A percentile compares a stretch with the other conserved stretches of the same genome.
Conservation (phyloP, 768 basidiomycete genomes). For the Panus rudis region DNA sequence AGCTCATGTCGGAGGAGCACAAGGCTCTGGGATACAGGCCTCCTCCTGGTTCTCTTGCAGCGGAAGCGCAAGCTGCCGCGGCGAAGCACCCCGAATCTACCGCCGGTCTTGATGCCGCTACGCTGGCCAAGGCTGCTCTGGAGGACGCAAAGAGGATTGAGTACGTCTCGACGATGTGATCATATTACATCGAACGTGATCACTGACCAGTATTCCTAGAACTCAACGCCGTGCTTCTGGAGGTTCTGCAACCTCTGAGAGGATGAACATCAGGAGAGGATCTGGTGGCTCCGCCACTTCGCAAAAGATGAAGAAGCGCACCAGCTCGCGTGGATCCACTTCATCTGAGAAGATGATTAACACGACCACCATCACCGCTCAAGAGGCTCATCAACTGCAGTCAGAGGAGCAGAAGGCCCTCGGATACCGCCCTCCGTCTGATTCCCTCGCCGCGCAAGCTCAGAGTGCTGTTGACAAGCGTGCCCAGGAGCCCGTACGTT, state of each 20-base stretch:
- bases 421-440: slow-evolving; percentile 17
- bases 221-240: slow-evolving; percentile 1
- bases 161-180: too few relatives aligned
- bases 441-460: slow-evolving; percentile 17
- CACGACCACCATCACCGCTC: slow-evolving; percentile 12
- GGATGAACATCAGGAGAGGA: background rate
- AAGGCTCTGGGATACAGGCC: slow-evolving; percentile 30
- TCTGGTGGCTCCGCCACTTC: slow-evolving; percentile 5
- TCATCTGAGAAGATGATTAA: slow-evolving; percentile 7
- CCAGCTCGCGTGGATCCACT: slow-evolving; percentile 7
- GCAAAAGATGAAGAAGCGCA: slow-evolving; percentile 8
- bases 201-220: background rate
- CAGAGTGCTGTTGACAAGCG: slow-evolving; percentile 16
- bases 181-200: background rate
- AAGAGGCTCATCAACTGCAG: slow-evolving; percentile 17
- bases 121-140: slow-evolving; percentile 17
- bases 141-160: slow-evolving; percentile 20
- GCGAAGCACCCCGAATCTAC: slow-evolving; percentile 23
- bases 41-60: slow-evolving; percentile 28
- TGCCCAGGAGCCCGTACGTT: slow-evolving; percentile 10
- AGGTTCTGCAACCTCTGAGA: background rate
- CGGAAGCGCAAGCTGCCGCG: slow-evolving; percentile 27
- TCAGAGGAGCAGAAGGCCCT: slow-evolving; percentile 21
- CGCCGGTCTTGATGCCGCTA: slow-evolving; percentile 10
- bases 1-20: slow-evolving; percentile 30